Conservation (phyloP, 768 basidiomycete species). For the Chalciporus sphaerocephalus region DNA sequence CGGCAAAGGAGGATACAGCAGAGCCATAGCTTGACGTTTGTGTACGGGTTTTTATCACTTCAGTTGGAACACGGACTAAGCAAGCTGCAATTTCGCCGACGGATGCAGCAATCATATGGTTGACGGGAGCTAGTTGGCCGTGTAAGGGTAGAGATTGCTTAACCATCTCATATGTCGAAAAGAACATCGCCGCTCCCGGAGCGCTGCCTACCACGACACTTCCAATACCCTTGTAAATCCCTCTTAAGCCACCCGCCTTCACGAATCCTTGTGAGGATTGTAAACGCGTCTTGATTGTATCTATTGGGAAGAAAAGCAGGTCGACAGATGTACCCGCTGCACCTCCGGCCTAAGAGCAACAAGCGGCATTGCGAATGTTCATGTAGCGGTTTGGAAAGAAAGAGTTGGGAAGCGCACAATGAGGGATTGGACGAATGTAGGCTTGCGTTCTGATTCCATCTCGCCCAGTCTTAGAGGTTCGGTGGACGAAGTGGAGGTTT, state of each 20-base stretch:
- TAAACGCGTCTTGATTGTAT: conserved; percentile 93
- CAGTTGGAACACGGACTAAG: conserved; percentile 90
- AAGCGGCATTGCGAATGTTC: conserved; percentile 10
- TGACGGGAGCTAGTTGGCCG: conserved; percentile 58
- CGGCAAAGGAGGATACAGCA: conserved; percentile 55
- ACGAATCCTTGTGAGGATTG: conserved; percentile 87
- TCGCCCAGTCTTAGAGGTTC: conserved; percentile 4
- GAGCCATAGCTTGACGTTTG: conserved; percentile 79
- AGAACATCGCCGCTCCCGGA: conserved; percentile 94
- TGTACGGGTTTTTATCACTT: conserved; percentile 90
- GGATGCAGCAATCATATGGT: conserved; percentile 57
- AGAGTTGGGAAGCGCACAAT: conserved; percentile 32
- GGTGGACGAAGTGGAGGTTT: conserved; percentile 8
- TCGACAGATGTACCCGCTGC: conserved; percentile 92
- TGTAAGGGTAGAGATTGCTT: conserved; percentile 70
- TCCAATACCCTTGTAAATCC: conserved; percentile 90
- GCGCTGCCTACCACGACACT: conserved; percentile 94
- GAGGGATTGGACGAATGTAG: conserved; percentile 45
- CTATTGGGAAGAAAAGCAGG: conserved; percentile 93
- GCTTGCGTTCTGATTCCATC: conserved; percentile 33
- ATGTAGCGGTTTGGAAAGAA: conserved; percentile 8
- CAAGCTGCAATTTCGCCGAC: conserved; percentile 74
- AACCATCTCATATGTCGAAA: conserved; percentile 87
- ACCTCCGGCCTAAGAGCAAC: conserved; percentile 67
- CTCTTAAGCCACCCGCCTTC: conserved; percentile 80